Evolutionary conservation across 495 filamentous ascomycete genomes (phyloP).

Genomic region (Geopyxis carbonaria): DNA sequence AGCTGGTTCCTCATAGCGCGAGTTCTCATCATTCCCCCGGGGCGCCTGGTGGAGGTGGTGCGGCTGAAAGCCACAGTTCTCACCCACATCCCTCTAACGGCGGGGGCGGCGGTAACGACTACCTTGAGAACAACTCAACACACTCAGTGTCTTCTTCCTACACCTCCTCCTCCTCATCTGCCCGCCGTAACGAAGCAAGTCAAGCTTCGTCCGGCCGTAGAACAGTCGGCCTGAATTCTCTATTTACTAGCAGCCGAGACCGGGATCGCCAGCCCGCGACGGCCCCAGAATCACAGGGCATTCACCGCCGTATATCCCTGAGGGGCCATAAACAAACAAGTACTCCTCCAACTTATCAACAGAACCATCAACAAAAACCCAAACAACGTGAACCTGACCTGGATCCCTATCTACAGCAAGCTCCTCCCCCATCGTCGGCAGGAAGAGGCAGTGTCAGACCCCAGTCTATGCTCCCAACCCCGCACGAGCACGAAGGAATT

Average conservation of each 20-base stretch:
- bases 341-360: constrained; percentile 1
- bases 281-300: neutral
- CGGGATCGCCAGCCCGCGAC: neutral
- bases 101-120: constrained; percentile 1
- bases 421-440: constrained; percentile 8
- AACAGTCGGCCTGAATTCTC: neutral
- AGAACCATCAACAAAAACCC: constrained; percentile 3
- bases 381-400: constrained; percentile 4
- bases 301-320: neutral
- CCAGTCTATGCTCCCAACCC: constrained; percentile 22
- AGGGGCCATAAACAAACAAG: neutral
- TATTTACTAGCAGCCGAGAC: neutral
- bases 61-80: constrained; percentile 3
- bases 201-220: neutral
- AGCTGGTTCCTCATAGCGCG: neutral
- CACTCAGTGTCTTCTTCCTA: neutral
- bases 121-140: neutral
- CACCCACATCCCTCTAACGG: neutral
- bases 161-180: neutral
- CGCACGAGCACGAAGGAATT: constrained; percentile 17
- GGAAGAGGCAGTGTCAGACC: constrained; percentile 11
- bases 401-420: constrained; percentile 19
- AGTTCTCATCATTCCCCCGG: neutral
- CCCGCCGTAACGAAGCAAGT: neutral
- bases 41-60: neutral